Conservation (phyloP, 73 alveolate genomes). For the Symbiodinium pilosum region DNA sequence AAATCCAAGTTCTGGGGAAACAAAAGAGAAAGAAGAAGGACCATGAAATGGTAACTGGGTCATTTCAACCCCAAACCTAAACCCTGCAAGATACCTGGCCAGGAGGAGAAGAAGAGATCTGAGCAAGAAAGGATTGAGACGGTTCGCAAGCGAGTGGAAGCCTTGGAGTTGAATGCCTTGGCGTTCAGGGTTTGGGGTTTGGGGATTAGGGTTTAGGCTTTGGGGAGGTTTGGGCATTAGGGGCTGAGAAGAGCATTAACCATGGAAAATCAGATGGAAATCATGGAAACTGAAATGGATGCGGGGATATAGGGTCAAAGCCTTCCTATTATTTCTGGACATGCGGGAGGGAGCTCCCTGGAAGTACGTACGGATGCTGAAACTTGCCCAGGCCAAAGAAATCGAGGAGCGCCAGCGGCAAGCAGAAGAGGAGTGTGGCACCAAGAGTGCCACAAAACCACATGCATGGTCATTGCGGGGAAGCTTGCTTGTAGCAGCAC, state of each 20-base stretch:
- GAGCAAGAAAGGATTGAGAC: conserved; percentile 57
- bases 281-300: too few species aligned
- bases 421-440: not conserved
- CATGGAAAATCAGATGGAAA: too few species aligned
- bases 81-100: not conserved
- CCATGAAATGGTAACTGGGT: not conserved
- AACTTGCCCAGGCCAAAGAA: not conserved
- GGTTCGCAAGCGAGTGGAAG: conserved; percentile 51
- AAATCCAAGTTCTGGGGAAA: not conserved
- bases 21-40: not conserved
- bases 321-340: too few species aligned
- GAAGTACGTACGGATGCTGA: too few species aligned
- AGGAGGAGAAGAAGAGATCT: conserved; percentile 55
- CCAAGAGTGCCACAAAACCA: too few species aligned
- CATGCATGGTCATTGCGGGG: too few species aligned
- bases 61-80: not conserved
- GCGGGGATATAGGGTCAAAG: too few species aligned
- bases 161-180: not conserved
- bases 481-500: too few species aligned
- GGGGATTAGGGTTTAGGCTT: too few species aligned
- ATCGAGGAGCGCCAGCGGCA: conserved; percentile 13
- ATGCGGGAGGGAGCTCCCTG: too few species aligned
- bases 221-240: too few species aligned
- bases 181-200: not conserved
- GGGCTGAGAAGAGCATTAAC: too few species aligned